Base-by-base conservation (phyloP, 768 basidiomycete genomes). In the Lentinula lateritia region DNA sequence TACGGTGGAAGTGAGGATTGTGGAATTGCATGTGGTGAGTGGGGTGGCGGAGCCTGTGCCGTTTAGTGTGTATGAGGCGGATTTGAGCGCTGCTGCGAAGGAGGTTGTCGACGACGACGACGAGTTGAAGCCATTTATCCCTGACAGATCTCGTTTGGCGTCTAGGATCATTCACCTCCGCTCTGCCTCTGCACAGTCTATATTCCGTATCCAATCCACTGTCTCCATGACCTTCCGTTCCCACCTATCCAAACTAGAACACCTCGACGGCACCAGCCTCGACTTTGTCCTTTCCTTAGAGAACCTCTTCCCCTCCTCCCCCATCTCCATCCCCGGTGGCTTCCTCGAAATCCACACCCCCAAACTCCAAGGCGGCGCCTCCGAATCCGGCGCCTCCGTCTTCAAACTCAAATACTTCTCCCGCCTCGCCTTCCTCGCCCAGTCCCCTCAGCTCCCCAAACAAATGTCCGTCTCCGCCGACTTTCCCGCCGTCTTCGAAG, bases 401-500 rank as follows among this genome's bases (percentile, higher is more conserved):
- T 83, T 83, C 76, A 78, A 79, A 67, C 81, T 83, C 15, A 69
- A 73, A 20, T 83, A 83, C 71, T 83, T 83, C 69, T 75, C 77
- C 63, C 73, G 80, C 72, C 38, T 52, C 23, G 82, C 80, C 6
- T 83, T 79, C 73, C 71, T 83, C 32, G 82, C 82, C 1, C 82
- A 83, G 67, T 76, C 74, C 48, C 82, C 82, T 36, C 82, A 83
- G 66, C 72, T 83, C 46, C 77, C 78, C 61, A 83, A 83, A 69
- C 81, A 83, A 71, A 83, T 83, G 81, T 76, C 75, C 67, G 81
- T 83, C 58, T 75, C 81, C 15, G 81, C 76, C 45, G 82, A 82
- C 67, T 75, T 82, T 69, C 81, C 80, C 65, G 67, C 77, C 34
- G 81, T 83, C 9, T 83, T 77, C 68, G 82, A 83, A 68, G 79